These are phyloP conservation scores for Gnetum montanum DNA, from an alignment of 75 land plant species.

Conservation along the genomic window DNA sequence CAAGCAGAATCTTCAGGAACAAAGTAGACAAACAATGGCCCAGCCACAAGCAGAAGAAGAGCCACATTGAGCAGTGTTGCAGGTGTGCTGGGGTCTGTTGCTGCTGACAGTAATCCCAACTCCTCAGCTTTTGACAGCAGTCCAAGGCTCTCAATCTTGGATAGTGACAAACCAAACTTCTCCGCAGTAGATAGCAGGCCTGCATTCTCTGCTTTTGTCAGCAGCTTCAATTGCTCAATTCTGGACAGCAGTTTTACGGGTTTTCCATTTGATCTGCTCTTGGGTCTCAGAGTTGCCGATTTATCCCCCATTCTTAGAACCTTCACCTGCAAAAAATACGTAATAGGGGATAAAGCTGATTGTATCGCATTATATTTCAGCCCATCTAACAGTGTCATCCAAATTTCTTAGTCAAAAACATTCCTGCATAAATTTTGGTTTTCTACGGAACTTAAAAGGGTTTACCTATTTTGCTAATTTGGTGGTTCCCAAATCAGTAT, in stretches of 20 bases:
- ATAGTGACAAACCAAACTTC: slow-evolving; percentile 73
- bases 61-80: slow-evolving; percentile 47
- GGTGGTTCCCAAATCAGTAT: too few relatives aligned
- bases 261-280: slow-evolving; percentile 8
- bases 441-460: too few relatives aligned
- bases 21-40: slow-evolving; percentile 63
- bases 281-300: slow-evolving; percentile 23
- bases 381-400: too few relatives aligned
- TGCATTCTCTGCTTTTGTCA: slow-evolving; percentile 92
- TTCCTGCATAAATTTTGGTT: too few relatives aligned
- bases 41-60: slow-evolving; percentile 50
- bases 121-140: slow-evolving; percentile 95
- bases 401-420: too few relatives aligned
- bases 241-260: slow-evolving; percentile 75
- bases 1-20: slow-evolving; percentile 70
- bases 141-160: slow-evolving; percentile 78
- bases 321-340: slow-evolving; percentile 7
- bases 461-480: too few relatives aligned
- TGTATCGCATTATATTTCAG: too few relatives aligned
- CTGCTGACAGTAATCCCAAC: slow-evolving; percentile 81
- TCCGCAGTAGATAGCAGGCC: slow-evolving; percentile 91
- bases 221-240: slow-evolving; percentile 78
- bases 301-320: slow-evolving; percentile 55
- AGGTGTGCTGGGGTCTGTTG: slow-evolving; percentile 83
- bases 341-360: too few relatives aligned